Percentiles rank a stretch among this genome's conserved stretches.
Conservation (phyloP, 129 eudicot species). For the Flaveria linearis region DNA sequence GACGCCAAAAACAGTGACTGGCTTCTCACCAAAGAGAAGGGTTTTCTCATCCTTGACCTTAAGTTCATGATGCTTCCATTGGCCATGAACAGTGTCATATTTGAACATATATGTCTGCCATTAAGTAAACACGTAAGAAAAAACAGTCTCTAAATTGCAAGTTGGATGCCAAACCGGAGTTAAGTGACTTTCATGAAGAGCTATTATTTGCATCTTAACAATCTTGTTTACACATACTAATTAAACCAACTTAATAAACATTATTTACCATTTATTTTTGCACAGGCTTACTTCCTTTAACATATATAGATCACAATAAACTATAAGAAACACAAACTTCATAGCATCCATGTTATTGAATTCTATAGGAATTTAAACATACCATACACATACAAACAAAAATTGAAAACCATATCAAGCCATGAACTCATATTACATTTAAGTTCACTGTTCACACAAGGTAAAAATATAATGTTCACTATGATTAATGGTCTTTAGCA, state of each 20-base stretch:
- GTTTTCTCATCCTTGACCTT: constrained; percentile 81
- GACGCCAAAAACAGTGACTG: constrained; percentile 64
- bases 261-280: background rate
- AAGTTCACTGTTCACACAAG: background rate
- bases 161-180: background rate
- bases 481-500: background rate
- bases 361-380: background rate
- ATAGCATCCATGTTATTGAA: background rate
- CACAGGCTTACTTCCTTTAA: background rate
- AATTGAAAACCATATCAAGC: background rate
- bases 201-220: background rate
- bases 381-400: background rate
- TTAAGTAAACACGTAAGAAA: background rate
- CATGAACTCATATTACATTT: background rate
- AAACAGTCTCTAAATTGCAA: background rate
- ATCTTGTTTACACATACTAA: background rate
- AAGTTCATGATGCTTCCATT: constrained; percentile 78
- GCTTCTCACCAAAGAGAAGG: constrained; percentile 73
- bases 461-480: constrained; percentile 47
- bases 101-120: constrained; percentile 82
- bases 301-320: constrained; percentile 1
- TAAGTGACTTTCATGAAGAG: background rate
- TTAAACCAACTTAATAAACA: background rate
- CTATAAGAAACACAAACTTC: no score
- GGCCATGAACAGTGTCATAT: constrained; percentile 86